These are phyloP conservation scores for Discostella pseudostelligera DNA, from an alignment of 108 stramenopile species.

Conservation along the genomic window DNA sequence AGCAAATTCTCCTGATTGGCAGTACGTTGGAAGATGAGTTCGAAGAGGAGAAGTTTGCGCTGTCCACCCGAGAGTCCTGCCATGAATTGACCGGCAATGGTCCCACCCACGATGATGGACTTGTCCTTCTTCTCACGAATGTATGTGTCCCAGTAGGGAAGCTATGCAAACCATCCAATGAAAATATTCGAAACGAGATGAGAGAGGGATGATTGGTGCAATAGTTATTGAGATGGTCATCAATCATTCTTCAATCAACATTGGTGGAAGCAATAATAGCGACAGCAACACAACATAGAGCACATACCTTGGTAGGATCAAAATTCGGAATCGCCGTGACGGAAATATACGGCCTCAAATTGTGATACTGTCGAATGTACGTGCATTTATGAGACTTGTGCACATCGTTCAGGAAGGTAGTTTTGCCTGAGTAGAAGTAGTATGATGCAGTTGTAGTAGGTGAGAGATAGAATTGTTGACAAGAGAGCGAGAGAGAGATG, in stretches of 20 bases:
- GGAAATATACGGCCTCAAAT: conserved; percentile 61
- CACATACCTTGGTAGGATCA: conserved; percentile 42
- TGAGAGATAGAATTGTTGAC: neutral
- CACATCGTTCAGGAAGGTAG: conserved; percentile 73
- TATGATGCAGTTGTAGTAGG: conserved; percentile 1
- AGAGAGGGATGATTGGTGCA: neutral
- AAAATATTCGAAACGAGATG: neutral
- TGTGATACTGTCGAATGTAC: conserved; percentile 77
- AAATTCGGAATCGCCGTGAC: conserved; percentile 68
- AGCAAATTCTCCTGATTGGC: conserved; percentile 45
- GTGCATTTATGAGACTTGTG: conserved; percentile 67
- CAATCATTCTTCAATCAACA: neutral
- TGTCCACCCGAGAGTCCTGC: conserved; percentile 69
- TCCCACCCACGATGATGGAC: conserved; percentile 60
- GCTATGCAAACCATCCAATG: conserved; percentile 2
- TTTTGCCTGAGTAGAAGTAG: conserved; percentile 46
- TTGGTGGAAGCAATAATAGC: no score
- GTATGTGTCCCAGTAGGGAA: conserved; percentile 75
- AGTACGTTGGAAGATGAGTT: conserved; percentile 65
- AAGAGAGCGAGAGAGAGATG: neutral
- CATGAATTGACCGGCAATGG: conserved; percentile 71
- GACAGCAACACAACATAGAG: neutral
- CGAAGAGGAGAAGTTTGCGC: conserved; percentile 66
- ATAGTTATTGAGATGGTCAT: neutral
- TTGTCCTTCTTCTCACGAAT: conserved; percentile 51